Evolutionary conservation across 768 basidiomycete genomes (phyloP), one percentile per base, ranked within the genome.

Genomic region (Myochromella boudieri): DNA sequence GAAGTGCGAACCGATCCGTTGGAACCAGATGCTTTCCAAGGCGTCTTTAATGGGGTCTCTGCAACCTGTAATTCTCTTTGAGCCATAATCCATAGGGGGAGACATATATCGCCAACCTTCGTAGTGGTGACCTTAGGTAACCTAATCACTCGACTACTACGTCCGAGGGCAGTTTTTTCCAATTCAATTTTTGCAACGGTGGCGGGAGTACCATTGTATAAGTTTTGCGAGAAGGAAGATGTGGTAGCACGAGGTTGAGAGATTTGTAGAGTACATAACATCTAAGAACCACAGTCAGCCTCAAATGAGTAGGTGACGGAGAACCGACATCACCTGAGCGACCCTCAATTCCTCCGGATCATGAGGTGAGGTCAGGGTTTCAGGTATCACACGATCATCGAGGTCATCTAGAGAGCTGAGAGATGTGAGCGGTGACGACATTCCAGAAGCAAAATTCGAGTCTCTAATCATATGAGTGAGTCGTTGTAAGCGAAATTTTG

Each of bases 371-470:
- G 57, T 31, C 46, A 57, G 44, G 48, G 60, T 43, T 39, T 63
- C 52, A 18, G 63, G 51, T 42, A 53, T 44, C 56, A 54, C 48
- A 62, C 66, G 60, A 25, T 77, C 72, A 17, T 83, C 80, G 11
- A 66, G 61, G 42, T 84, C 87, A 44, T 85, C 85, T 48, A 87
- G 61, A 28, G 85, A 88, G 54, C 84, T 87, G 39, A 90, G 64
- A 1, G 85, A 85, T 18, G 87, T 87, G 32, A 89, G 65, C 2
- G 86, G 87, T 1, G 87, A 88, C 10, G 84, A 88, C 62, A 81
- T 60, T 27, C 69, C 73, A 36, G 85, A 86, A 14, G 60, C 55
- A 39, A 66, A 51, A 7, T 71, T 70, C 44, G 58, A 56, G 14
- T 74, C 70, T 54, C 74, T 75, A 49, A 37, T 31, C 4, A 24